Conservation (phyloP, 1,284 basidiomycete genomes). For the Sphagnurus paluster region DNA sequence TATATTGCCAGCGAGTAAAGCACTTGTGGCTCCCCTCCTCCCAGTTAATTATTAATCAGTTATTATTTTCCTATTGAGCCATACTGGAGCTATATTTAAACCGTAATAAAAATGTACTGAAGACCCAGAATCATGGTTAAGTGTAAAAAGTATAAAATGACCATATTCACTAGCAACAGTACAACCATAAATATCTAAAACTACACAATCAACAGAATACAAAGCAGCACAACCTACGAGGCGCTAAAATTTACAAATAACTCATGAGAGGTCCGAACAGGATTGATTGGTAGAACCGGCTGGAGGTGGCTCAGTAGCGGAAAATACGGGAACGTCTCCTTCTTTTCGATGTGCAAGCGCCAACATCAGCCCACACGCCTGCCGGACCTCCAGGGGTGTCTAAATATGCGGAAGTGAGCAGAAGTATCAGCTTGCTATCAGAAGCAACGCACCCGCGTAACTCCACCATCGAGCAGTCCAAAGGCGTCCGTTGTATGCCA, state of each 20-base stretch:
- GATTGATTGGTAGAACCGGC: neutral
- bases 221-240: neutral
- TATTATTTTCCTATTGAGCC: no score
- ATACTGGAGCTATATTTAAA: no score
- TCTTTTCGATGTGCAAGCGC: conserved; percentile 7
- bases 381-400: conserved; percentile 44
- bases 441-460: conserved; percentile 10
- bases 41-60: no score
- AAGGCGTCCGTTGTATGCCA: conserved; percentile 9
- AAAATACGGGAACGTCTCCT: conserved; percentile 12
- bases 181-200: no score
- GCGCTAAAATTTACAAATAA: conserved; percentile 2
- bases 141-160: no score
- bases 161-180: no score
- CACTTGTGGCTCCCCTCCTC: no score
- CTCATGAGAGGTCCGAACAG: neutral
- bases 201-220: no score
- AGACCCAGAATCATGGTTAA: no score
- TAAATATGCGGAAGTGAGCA: conserved; percentile 8
- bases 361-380: conserved; percentile 16
- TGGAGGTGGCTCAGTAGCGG: conserved; percentile 4
- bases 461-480: conserved; percentile 19
- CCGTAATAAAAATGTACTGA: no score
- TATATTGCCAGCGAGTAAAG: no score
- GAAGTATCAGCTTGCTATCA: neutral